phyloP scores from a whole-genome alignment of 495 filamentous ascomycete genomes.

The Penicillium canariense region DNA sequence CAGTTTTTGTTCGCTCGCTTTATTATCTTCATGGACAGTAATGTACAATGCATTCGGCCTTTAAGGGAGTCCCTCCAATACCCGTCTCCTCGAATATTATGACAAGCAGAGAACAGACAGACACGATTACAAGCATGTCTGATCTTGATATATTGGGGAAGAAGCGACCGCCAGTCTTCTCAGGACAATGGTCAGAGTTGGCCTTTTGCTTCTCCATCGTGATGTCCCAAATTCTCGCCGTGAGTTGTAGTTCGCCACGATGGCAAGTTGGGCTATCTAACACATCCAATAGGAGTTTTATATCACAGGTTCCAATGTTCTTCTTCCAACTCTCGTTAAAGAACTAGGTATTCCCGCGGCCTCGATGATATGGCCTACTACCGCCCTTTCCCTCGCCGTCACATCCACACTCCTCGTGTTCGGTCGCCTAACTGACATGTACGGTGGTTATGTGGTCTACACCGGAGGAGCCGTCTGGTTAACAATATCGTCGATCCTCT shows the following conservation, averaged over 20 bases:
- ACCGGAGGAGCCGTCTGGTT: conserved; percentile 69
- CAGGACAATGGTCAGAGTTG: conserved; percentile 57
- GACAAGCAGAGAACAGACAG: neutral
- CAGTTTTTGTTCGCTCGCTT: no score
- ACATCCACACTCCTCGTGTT: conserved; percentile 74
- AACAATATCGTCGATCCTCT: conserved; percentile 66
- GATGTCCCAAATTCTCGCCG: conserved; percentile 71
- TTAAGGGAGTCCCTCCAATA: neutral
- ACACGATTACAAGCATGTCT: conserved; percentile 1
- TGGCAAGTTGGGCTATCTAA: neutral
- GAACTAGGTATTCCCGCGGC: conserved; percentile 63
- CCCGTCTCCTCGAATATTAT: neutral
- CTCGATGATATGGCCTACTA: conserved; percentile 76
- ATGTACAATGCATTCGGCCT: neutral
- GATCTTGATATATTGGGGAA: conserved; percentile 65
- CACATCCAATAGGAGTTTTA: conserved; percentile 64
- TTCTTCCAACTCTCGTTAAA: conserved; percentile 64
- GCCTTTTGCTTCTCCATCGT: conserved; percentile 71
- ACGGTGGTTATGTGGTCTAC: conserved; percentile 73
- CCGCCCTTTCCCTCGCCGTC: conserved; percentile 71
- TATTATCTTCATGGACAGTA: neutral
- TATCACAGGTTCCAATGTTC: conserved; percentile 81
- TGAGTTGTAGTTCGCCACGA: conserved; percentile 25
- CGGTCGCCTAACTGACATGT: conserved; percentile 73
- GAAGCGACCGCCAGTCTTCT: conserved; percentile 66